Evolutionary conservation across 305 asterid genomes (phyloP).

Genomic region (Fraxinus nigra): DNA sequence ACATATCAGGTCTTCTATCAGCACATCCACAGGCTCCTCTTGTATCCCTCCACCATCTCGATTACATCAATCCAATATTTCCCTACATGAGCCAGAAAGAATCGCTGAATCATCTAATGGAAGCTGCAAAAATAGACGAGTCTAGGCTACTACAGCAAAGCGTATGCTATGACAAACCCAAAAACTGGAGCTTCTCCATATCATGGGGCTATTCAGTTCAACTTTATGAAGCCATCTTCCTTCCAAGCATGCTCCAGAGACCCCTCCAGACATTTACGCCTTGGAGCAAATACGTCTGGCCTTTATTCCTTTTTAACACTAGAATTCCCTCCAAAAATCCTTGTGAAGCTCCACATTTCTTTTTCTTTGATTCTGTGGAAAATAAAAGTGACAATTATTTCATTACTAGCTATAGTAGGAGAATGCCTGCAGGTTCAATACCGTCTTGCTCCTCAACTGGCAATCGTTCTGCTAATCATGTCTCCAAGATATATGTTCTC

Average conservation of each 20-base stretch:
- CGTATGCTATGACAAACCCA: slow-evolving; percentile 31
- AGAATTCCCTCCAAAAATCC: slow-evolving; percentile 26
- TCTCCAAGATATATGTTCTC: slow-evolving; percentile 29
- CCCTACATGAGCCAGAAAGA: slow-evolving; percentile 26
- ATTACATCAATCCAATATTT: slow-evolving; percentile 33
- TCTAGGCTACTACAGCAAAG: slow-evolving; percentile 36
- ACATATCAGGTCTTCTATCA: slow-evolving; percentile 35
- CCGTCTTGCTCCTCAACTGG: slow-evolving; percentile 25
- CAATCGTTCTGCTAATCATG: slow-evolving; percentile 32
- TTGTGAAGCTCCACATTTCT: slow-evolving; percentile 26
- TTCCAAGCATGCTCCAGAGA: slow-evolving; percentile 31
- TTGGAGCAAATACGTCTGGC: slow-evolving; percentile 31
- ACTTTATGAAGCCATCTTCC: slow-evolving; percentile 27
- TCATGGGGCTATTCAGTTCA: slow-evolving; percentile 42
- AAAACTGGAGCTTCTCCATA: slow-evolving; percentile 36
- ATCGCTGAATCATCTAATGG: slow-evolving; percentile 32
- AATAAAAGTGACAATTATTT: slow-evolving; percentile 3
- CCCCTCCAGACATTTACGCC: slow-evolving; percentile 38
- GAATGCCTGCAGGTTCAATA: background rate
- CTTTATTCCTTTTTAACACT: slow-evolving; percentile 33
- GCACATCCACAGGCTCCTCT: slow-evolving; percentile 40
- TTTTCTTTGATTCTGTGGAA: slow-evolving; percentile 27
- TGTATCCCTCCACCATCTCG: slow-evolving; percentile 39
- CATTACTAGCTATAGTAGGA: slow-evolving; percentile 28
- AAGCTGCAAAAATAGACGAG: slow-evolving; percentile 24